Evolutionary conservation across 371 early-diverging fungal genomes (phyloP).

Genomic region (Mortierella sp.): DNA sequence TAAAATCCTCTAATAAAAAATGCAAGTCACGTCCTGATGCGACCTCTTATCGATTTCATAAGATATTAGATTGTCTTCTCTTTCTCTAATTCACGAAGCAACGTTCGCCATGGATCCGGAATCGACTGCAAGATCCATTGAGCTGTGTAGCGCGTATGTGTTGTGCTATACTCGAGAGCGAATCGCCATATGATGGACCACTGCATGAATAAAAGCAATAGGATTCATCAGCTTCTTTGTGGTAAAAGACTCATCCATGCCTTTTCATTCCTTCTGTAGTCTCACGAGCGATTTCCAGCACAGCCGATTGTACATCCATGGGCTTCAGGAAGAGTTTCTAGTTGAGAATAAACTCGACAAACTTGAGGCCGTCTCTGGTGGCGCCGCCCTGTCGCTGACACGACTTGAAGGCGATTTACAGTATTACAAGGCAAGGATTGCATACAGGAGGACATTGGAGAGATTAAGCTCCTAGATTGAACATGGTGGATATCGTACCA

Average conservation of each 20-base stretch:
- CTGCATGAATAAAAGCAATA: no score
- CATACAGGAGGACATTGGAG: background rate
- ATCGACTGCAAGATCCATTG: conserved; percentile 27
- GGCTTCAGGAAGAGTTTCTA: conserved; percentile 47
- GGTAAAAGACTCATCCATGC: background rate
- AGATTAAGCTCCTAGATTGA: background rate
- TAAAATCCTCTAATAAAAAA: no score
- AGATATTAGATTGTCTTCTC: background rate
- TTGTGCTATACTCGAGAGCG: background rate
- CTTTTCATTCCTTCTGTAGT: conserved; percentile 1
- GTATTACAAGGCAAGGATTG: conserved; percentile 36
- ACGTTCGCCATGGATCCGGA: conserved; percentile 34
- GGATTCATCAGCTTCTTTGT: background rate
- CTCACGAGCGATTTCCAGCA: conserved; percentile 37
- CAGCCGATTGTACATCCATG: conserved; percentile 44
- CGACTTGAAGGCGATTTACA: conserved; percentile 43
- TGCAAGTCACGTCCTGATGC: no score
- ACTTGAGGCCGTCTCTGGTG: conserved; percentile 49
- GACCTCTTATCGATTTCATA: no score
- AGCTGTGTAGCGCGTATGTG: conserved; percentile 31
- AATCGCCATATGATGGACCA: background rate
- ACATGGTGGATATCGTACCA: background rate
- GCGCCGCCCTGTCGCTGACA: conserved; percentile 36
- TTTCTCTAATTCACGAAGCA: background rate
- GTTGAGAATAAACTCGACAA: conserved; percentile 36